Evolutionary conservation across 2,329 filamentous ascomycete species (phyloP).

Genomic region (Penicillium sp.): DNA sequence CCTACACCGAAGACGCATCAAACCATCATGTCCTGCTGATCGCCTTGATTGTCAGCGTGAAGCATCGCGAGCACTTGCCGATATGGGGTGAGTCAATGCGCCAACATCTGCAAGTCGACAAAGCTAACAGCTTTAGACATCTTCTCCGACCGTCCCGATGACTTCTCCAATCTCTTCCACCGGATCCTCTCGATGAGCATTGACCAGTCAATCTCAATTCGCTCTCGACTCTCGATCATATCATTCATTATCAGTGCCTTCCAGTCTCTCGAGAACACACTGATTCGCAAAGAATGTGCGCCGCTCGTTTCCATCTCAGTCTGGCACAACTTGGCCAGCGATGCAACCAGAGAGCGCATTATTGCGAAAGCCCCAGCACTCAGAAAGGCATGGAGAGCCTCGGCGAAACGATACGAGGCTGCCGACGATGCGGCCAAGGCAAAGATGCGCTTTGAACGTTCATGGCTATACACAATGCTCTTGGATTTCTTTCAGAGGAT

Average conservation of each 20-base stretch:
- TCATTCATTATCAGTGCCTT: constrained; percentile 88
- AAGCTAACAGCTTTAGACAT: constrained; percentile 53
- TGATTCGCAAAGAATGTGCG: constrained; percentile 94
- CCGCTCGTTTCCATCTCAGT: constrained; percentile 90
- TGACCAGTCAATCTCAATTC: constrained; percentile 62
- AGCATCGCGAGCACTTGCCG: constrained; percentile 78
- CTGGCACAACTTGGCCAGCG: constrained; percentile 87
- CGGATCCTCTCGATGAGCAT: constrained; percentile 83
- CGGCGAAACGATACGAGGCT: constrained; percentile 79
- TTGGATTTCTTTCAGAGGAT: constrained; percentile 76
- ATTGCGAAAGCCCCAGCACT: constrained; percentile 71
- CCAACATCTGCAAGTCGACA: background rate
- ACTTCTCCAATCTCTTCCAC: constrained; percentile 86
- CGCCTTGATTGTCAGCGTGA: constrained; percentile 79
- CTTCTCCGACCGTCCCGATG: constrained; percentile 70
- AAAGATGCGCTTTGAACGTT: constrained; percentile 81
- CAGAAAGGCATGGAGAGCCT: constrained; percentile 85
- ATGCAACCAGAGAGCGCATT: constrained; percentile 66
- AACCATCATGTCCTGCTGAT: constrained; percentile 89
- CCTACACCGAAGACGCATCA: constrained; percentile 80
- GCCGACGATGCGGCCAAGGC: constrained; percentile 76
- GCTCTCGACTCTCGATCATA: constrained; percentile 75
- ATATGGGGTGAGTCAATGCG: constrained; percentile 67
- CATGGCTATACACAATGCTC: constrained; percentile 84
- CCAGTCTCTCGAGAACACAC: constrained; percentile 81